Base-by-base conservation (phyloP, 2,329 filamentous ascomycete species). In the Apiospora saccharicola region DNA sequence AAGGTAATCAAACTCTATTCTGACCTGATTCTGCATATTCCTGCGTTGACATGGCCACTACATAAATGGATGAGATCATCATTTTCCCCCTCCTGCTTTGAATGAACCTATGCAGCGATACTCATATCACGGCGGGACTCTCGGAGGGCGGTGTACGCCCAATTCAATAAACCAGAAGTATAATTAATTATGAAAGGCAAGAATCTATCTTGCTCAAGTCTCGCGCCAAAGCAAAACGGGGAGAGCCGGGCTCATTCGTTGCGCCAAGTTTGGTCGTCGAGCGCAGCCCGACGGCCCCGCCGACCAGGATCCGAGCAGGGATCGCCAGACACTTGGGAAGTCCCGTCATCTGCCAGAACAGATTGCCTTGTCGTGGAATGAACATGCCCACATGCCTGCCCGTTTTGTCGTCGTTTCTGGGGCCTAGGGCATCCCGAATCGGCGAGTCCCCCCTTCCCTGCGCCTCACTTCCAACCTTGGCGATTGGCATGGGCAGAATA, bases 1-100 rank as follows among this genome's bases (percentile, higher is more conserved):
- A 41, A n/a, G 57, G 19, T 64, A 64, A 64, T 64, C 57, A 64
- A 64, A 64, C 57, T 64, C 19, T 64, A 64, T 64, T 64, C 57
- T 64, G 57, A 64, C 57, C 34, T 41, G 57, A 41, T 37, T 41
- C 57, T 64, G 22, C 57, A 3, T 6, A 24, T 64, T 64, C 57
- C 57, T 64, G 34, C 57, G 22, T 34, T 22, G 22, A n/a, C 5
- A 14, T 49, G 46, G 22, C 37, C 10, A 10, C 51, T 57, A 19
- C 13, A 57, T 13, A 19, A 13, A 57, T 13, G 19, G 3, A n/a
- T 49, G 22, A 49, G 10, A 10, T n/a, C 46, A 3, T 22, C 10
- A n/a, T 22, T 49, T 49, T 49, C 5, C 22, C 22, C n/a, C 6
- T 49, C 46, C 22, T 3, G 7, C 7, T 22, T 12, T n/a, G 7